Conservation (phyloP, 2,329 filamentous ascomycete genomes). For the Cercospora janseana region DNA sequence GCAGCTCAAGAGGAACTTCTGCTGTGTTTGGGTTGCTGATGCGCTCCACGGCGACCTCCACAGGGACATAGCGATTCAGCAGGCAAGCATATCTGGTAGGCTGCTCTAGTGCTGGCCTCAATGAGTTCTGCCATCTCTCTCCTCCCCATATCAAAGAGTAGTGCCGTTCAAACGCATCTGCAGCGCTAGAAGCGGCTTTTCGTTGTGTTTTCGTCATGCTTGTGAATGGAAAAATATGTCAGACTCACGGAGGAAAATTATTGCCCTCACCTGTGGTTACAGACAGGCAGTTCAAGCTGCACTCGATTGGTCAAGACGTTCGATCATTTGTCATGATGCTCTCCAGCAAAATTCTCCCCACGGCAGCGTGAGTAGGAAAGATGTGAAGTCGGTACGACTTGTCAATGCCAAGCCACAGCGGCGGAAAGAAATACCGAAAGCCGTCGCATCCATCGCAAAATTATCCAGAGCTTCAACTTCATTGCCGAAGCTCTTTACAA, state of each 20-base stretch:
- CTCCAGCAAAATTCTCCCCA: no score
- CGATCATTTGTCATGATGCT: no score
- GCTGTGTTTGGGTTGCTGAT: slow-evolving; percentile 20
- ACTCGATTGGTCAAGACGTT: no score
- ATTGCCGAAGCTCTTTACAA: not conserved
- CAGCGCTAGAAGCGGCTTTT: slow-evolving; percentile 24
- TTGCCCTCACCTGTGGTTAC: slow-evolving; percentile 11
- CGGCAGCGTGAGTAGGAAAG: no score
- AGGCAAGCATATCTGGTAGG: slow-evolving; percentile 32
- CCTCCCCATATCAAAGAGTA: slow-evolving; percentile 33
- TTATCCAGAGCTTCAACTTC: slow-evolving; percentile 9
- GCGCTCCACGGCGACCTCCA: slow-evolving; percentile 16
- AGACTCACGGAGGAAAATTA: not conserved
- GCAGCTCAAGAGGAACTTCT: slow-evolving; percentile 13
- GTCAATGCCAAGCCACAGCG: not conserved
- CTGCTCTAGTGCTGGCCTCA: slow-evolving; percentile 30
- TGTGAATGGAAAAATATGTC: not conserved
- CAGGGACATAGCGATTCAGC: slow-evolving; percentile 32
- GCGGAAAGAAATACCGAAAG: slow-evolving; percentile 1
- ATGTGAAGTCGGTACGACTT: not conserved
- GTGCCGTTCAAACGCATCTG: slow-evolving; percentile 35
- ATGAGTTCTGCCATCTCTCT: slow-evolving; percentile 32
- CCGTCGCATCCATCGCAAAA: slow-evolving; percentile 6
- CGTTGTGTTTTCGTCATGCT: slow-evolving; percentile 32
- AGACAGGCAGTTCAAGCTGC: no score